These are phyloP conservation scores for Leccinum longicurvipes DNA, from an alignment of 768 basidiomycete genomes.

Conservation along the genomic window DNA sequence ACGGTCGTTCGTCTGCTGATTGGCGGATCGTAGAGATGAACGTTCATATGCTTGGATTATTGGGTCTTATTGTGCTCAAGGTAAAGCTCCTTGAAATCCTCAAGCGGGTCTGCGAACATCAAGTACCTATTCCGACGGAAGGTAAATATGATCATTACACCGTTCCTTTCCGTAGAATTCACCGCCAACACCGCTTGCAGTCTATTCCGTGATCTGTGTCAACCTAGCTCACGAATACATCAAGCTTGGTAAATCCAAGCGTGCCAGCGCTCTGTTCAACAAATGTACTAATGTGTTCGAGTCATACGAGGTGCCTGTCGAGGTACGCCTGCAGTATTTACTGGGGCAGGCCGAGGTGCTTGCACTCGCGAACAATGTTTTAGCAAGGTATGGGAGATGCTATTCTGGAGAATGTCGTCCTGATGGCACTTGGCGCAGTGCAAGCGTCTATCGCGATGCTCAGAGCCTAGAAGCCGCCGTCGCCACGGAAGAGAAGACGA, in stretches of 20 bases:
- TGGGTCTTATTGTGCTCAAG: slow-evolving; percentile 63
- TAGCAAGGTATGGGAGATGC: slow-evolving; percentile 47
- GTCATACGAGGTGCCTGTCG: slow-evolving; percentile 45
- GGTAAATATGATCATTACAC: slow-evolving; percentile 35
- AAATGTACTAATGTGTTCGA: slow-evolving; percentile 48
- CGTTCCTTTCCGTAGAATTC: neutral
- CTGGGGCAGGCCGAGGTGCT: slow-evolving; percentile 67
- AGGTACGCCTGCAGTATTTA: slow-evolving; percentile 51
- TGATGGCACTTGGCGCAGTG: slow-evolving; percentile 30
- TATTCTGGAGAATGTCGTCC: neutral
- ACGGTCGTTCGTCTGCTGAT: neutral
- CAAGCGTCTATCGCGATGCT: slow-evolving; percentile 60
- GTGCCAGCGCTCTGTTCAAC: slow-evolving; percentile 65
- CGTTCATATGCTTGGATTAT: slow-evolving; percentile 61
- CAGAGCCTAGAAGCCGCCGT: slow-evolving; percentile 42
- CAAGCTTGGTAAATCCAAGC: slow-evolving; percentile 67
- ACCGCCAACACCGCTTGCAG: slow-evolving; percentile 31
- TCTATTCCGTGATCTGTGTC: slow-evolving; percentile 59
- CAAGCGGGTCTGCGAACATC: slow-evolving; percentile 55
- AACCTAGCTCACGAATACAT: slow-evolving; percentile 79
- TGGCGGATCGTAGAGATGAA: slow-evolving; percentile 42
- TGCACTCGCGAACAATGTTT: slow-evolving; percentile 55
- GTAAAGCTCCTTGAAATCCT: slow-evolving; percentile 65
- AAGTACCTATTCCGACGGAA: slow-evolving; percentile 41
- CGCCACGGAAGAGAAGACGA: slow-evolving; percentile 41